A percentile compares a stretch with the other conserved stretches of the same genome.
Evolutionary conservation across 1,139 yeast species (phyloP).

Genomic region (Citeromyces hawaiiensis): DNA sequence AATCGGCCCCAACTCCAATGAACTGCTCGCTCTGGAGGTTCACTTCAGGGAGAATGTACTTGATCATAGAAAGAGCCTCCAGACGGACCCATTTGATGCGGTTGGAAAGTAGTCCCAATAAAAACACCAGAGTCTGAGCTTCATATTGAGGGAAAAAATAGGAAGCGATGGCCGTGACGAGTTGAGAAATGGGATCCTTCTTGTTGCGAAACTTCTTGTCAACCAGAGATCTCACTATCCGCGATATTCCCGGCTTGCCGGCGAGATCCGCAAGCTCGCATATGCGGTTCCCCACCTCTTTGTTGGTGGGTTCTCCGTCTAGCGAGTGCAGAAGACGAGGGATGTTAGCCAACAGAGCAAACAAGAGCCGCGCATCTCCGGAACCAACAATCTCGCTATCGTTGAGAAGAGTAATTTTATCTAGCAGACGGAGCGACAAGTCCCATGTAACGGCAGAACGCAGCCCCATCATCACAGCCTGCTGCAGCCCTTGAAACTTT

Average conservation of each 20-base stretch:
- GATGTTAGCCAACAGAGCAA: conserved; percentile 63
- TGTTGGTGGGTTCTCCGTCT: conserved; percentile 8
- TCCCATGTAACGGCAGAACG: conserved; percentile 75
- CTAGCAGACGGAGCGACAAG: conserved; percentile 60
- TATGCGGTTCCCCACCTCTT: conserved; percentile 30
- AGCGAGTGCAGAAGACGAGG: conserved; percentile 76
- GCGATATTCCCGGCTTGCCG: conserved; percentile 46
- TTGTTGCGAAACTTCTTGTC: conserved; percentile 76
- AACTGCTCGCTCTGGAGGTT: conserved; percentile 73
- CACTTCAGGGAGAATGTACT: conserved; percentile 61
- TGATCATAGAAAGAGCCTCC: conserved; percentile 68
- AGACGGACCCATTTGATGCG: conserved; percentile 63
- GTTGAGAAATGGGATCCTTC: conserved; percentile 76
- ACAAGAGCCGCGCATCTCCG: conserved; percentile 53
- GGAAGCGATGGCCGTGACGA: conserved; percentile 52
- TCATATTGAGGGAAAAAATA: conserved; percentile 67
- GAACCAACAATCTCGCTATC: conserved; percentile 74
- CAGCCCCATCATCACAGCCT: conserved; percentile 65
- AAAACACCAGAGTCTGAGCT: conserved; percentile 60
- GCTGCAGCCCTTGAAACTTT: conserved; percentile 78
- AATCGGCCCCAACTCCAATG: conserved; percentile 86
- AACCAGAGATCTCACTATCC: conserved; percentile 65
- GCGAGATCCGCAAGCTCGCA: conserved; percentile 47
- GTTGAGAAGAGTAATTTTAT: conserved; percentile 50
- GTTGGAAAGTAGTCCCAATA: conserved; percentile 71